Conservation (phyloP, 2,329 filamentous ascomycete genomes). For the Fusarium musae region DNA sequence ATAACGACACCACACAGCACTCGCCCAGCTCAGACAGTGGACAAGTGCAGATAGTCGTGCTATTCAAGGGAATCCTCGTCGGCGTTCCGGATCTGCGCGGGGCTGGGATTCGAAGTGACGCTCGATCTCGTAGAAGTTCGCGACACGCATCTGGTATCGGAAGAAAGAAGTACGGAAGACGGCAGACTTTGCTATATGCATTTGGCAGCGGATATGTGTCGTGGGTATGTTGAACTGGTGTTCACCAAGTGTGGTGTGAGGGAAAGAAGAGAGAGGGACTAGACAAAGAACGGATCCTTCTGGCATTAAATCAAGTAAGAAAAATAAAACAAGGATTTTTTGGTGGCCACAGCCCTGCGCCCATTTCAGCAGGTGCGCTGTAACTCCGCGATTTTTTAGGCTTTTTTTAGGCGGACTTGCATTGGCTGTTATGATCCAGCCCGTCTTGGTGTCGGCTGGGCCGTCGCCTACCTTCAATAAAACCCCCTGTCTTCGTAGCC, state of each 20-base stretch:
- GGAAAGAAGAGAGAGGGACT: conserved; percentile 29
- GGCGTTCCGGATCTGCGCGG: conserved; percentile 69
- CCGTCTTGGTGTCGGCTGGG: conserved; percentile 13
- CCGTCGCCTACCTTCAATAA: conserved; percentile 6
- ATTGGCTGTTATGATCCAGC: conserved; percentile 18
- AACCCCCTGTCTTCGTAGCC: conserved; percentile 9
- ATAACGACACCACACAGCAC: conserved; percentile 34
- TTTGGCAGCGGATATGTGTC: conserved; percentile 53
- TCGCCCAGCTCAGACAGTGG: conserved; percentile 20
- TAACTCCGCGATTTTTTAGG: conserved; percentile 23
- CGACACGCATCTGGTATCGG: conserved; percentile 67
- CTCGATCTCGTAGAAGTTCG: conserved; percentile 60
- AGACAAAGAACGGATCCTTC: conserved; percentile 26
- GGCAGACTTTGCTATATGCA: conserved; percentile 64
- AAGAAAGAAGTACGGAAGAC: conserved; percentile 60
- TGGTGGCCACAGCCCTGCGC: conserved; percentile 30
- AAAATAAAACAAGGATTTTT: conserved; percentile 29
- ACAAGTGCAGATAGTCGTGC: conserved; percentile 38
- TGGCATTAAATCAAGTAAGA: conserved; percentile 30
- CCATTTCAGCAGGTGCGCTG: conserved; percentile 24
- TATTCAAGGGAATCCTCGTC: conserved; percentile 62
- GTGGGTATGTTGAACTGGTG: conserved; percentile 26
- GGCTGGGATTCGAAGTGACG: conserved; percentile 62
- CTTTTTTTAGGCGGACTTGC: conserved; percentile 32
- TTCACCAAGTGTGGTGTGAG: conserved; percentile 46